phyloP scores from a whole-genome alignment of 768 basidiomycete genomes.

The Xerocomellus intermedius region DNA sequence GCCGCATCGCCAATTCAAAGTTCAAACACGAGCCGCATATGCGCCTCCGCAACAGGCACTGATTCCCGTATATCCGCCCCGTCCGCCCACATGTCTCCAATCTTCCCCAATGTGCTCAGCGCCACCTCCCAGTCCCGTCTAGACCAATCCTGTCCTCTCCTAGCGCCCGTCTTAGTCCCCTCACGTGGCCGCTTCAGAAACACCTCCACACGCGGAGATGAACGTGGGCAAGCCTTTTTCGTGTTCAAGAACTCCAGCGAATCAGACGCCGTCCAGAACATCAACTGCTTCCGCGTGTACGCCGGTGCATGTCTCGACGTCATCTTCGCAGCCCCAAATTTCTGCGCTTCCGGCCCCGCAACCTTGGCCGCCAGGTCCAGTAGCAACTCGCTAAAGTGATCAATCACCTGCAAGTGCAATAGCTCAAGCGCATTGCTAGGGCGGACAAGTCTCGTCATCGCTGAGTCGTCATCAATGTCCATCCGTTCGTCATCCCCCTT shows the following conservation, averaged over 20 bases:
- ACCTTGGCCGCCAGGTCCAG: slow-evolving; percentile 55
- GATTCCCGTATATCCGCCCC: slow-evolving; percentile 52
- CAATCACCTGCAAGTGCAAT: slow-evolving; percentile 66
- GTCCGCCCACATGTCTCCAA: slow-evolving; percentile 56
- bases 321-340: slow-evolving; percentile 31
- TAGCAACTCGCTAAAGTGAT: slow-evolving; percentile 64
- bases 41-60: slow-evolving; percentile 45
- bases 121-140: slow-evolving; percentile 62
- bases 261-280: slow-evolving; percentile 53
- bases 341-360: slow-evolving; percentile 46
- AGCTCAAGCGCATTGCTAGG: slow-evolving; percentile 61
- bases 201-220: slow-evolving; percentile 47
- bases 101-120: slow-evolving; percentile 42
- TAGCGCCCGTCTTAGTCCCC: slow-evolving; percentile 49
- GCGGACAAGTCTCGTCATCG: slow-evolving; percentile 33
- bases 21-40: slow-evolving; percentile 49
- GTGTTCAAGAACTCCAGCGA: slow-evolving; percentile 56
- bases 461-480: slow-evolving; percentile 60
- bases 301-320: slow-evolving; percentile 59
- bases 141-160: slow-evolving; percentile 76
- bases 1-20: slow-evolving; percentile 44
- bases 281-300: slow-evolving; percentile 42
- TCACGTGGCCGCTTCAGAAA: slow-evolving; percentile 52
- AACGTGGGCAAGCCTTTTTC: slow-evolving; percentile 34
- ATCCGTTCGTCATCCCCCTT: slow-evolving; percentile 46